Percentiles rank a stretch among this genome's conserved stretches.
Conservation (phyloP, 495 filamentous ascomycete species). For the Trypethelium eluteriae region DNA sequence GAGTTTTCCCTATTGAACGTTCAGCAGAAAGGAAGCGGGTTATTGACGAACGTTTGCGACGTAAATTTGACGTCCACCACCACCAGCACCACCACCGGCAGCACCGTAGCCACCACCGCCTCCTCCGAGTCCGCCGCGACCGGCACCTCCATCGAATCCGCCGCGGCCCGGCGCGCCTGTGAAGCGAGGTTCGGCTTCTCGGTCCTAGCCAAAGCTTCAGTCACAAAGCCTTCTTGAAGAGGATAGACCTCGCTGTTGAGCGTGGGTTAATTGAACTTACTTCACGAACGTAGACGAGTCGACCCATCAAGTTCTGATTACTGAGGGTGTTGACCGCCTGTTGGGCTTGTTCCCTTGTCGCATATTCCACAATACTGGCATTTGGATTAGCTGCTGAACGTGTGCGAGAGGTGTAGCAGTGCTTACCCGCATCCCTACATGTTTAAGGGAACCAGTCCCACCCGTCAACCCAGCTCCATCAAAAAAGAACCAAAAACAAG, state of each 20-base stretch:
- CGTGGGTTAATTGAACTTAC: conserved; percentile 44
- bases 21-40: conserved; percentile 24
- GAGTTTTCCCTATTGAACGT: conserved; percentile 8
- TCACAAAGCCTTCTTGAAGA: not conserved
- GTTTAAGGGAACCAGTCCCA: conserved; percentile 73
- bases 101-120: conserved; percentile 47
- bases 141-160: conserved; percentile 41
- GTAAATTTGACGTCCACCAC: conserved; percentile 81
- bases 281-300: conserved; percentile 97
- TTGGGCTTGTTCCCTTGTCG: conserved; percentile 97
- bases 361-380: conserved; percentile 98
- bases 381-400: conserved; percentile 24
- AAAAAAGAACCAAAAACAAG: conserved; percentile 53
- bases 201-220: conserved; percentile 52
- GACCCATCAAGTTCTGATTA: conserved; percentile 97
- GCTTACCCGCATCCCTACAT: conserved; percentile 99
- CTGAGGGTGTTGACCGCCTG: conserved; percentile 94
- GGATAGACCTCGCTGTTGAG: not conserved
- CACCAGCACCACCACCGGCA: conserved; percentile 39
- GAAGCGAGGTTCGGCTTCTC: conserved; percentile 92
- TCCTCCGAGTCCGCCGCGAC: conserved; percentile 42
- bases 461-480: conserved; percentile 99
- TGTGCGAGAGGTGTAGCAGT: not conserved
- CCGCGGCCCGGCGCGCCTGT: conserved; percentile 57
- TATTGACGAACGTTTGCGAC: conserved; percentile 87